Percentiles rank a stretch among this genome's conserved stretches.
phyloP scores from a whole-genome alignment of 2,329 filamentous ascomycete species.

The Penicillium sp. region DNA sequence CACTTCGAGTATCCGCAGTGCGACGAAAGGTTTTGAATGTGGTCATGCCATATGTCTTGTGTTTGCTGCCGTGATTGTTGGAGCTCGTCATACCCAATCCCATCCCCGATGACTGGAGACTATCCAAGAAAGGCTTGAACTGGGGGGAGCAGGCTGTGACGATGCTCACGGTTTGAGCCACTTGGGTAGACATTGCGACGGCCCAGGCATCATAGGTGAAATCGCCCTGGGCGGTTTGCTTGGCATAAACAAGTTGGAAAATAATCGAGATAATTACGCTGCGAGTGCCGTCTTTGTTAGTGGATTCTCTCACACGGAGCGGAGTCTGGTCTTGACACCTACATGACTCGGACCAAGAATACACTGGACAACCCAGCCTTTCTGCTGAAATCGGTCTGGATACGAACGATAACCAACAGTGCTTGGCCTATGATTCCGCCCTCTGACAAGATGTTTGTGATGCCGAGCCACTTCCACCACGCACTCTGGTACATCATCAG shows the following conservation, averaged over 20 bases:
- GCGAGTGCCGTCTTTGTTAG: background rate
- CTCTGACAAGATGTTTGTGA: conserved; percentile 30
- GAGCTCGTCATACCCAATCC: conserved; percentile 19
- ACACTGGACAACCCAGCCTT: conserved; percentile 21
- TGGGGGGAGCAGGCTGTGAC: conserved; percentile 33
- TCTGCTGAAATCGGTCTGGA: conserved; percentile 23
- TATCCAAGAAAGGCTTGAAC: conserved; percentile 34
- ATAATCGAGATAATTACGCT: conserved; percentile 29
- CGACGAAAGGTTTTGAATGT: conserved; percentile 13
- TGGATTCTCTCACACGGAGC: background rate
- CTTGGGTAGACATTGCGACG: conserved; percentile 17
- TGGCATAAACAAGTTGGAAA: conserved; percentile 24
- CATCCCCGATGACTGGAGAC: conserved; percentile 33
- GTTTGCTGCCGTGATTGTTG: conserved; percentile 15
- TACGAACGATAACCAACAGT: conserved; percentile 21
- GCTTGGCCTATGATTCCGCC: conserved; percentile 26
- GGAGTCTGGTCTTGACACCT: conserved; percentile 2
- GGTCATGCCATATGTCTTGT: conserved; percentile 16
- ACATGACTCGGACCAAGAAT: conserved; percentile 28
- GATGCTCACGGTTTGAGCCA: conserved; percentile 29
- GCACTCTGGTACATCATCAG: conserved; percentile 12
- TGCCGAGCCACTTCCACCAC: conserved; percentile 30
- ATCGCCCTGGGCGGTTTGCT: conserved; percentile 14
- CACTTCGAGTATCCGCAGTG: conserved; percentile 9
- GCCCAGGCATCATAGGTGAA: conserved; percentile 26